phyloP scores from a whole-genome alignment of 371 early-diverging fungal genomes.

The Paraphysoderma sedebokerense region DNA sequence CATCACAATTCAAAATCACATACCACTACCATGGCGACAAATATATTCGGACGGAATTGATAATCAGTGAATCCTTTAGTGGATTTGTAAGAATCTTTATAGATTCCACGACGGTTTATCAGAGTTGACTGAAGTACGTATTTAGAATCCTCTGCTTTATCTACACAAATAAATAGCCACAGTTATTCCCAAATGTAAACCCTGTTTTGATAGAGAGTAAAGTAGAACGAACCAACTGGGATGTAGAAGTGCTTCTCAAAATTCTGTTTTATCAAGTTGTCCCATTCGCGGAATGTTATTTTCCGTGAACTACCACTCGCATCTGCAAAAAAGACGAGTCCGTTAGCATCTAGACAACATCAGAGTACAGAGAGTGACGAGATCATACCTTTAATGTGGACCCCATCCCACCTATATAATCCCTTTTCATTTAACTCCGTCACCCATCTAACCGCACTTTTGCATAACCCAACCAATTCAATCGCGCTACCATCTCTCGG shows the following conservation, averaged over 20 bases:
- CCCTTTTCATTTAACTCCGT: slow-evolving; percentile 23
- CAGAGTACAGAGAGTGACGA: neutral
- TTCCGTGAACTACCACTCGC: neutral
- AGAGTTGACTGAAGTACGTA: slow-evolving; percentile 44
- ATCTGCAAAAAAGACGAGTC: neutral
- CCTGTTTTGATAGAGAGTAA: neutral
- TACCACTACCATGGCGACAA: slow-evolving; percentile 74
- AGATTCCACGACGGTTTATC: slow-evolving; percentile 83
- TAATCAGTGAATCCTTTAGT: slow-evolving; percentile 62
- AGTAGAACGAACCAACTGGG: slow-evolving; percentile 33
- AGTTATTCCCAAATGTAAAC: slow-evolving; percentile 5
- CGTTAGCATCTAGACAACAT: neutral
- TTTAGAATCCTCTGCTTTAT: slow-evolving; percentile 29
- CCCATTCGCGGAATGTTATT: slow-evolving; percentile 53
- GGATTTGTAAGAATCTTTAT: slow-evolving; percentile 74
- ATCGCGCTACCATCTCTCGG: slow-evolving; percentile 85
- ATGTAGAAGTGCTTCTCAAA: slow-evolving; percentile 84
- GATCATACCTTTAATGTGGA: too few relatives aligned
- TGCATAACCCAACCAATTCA: slow-evolving; percentile 79
- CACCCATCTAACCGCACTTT: slow-evolving; percentile 70
- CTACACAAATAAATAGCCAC: slow-evolving; percentile 2
- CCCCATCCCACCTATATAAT: too few relatives aligned
- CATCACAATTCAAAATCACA: slow-evolving; percentile 4
- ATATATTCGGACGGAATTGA: slow-evolving; percentile 81
- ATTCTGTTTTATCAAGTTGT: slow-evolving; percentile 45